Conservation (phyloP, 306 rosid genomes). For the Corylus heterophylla region DNA sequence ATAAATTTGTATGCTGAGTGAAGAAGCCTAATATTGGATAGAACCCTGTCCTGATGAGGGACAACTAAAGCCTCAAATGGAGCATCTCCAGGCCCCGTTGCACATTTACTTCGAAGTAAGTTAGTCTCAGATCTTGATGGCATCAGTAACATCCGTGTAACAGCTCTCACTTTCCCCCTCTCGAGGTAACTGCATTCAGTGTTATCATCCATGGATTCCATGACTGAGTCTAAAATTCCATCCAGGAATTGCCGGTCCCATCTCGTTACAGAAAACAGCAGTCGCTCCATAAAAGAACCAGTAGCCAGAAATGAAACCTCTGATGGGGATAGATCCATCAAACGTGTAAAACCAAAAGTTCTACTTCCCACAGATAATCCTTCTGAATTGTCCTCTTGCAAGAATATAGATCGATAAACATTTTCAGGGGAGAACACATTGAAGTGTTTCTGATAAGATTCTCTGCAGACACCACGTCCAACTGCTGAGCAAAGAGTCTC, state of each 20-base stretch:
- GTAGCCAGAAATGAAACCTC: constrained; percentile 83
- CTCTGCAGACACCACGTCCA: constrained; percentile 55
- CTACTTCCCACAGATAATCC: constrained; percentile 49
- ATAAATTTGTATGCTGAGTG: constrained; percentile 86
- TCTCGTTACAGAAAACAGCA: constrained; percentile 73
- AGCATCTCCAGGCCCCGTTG: constrained; percentile 62
- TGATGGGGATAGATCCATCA: constrained; percentile 81
- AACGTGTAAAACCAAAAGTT: constrained; percentile 78
- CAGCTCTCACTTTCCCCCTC: constrained; percentile 69
- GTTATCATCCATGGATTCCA: constrained; percentile 53
- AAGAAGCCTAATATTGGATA: constrained; percentile 74
- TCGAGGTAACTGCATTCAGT: constrained; percentile 57
- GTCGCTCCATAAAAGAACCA: constrained; percentile 71
- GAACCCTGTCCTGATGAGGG: constrained; percentile 68
- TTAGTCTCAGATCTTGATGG: constrained; percentile 64
- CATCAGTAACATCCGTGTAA: constrained; percentile 76
- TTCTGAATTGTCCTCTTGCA: constrained; percentile 39
- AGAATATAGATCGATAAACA: constrained; percentile 64
- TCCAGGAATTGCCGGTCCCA: constrained; percentile 60
- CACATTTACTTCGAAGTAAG: constrained; percentile 49
- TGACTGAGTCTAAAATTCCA: constrained; percentile 55
- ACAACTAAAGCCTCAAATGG: constrained; percentile 86
- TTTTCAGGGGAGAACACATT: constrained; percentile 72
- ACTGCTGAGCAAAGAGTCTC: constrained; percentile 53
- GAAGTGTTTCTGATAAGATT: constrained; percentile 56